phyloP scores from a whole-genome alignment of 1,284 basidiomycete species.

The Naganishia sp. region DNA sequence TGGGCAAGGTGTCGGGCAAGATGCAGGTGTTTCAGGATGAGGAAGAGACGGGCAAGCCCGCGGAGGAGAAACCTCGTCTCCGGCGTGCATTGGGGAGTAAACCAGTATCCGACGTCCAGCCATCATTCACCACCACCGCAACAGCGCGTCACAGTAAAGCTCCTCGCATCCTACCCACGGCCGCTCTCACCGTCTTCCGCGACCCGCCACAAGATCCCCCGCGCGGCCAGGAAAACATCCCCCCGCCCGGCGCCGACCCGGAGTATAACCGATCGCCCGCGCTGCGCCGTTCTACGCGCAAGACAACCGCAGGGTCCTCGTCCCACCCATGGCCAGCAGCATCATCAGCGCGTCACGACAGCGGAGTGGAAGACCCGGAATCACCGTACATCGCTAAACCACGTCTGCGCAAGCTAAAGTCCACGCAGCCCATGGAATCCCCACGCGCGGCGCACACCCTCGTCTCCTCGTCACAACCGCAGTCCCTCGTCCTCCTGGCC shows the following conservation, averaged over 20 bases:
- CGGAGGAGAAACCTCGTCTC: not conserved
- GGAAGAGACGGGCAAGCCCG: not conserved
- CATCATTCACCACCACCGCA: not conserved
- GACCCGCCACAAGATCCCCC: not conserved
- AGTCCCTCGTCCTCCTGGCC: not conserved
- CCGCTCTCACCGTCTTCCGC: not conserved
- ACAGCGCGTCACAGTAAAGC: not conserved
- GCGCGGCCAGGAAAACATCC: constrained; percentile 25
- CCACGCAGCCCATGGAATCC: not conserved
- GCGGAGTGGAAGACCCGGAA: not conserved
- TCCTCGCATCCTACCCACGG: not conserved
- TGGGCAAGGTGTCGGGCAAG: constrained; percentile 10
- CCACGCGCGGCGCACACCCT: not conserved
- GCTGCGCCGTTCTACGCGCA: not conserved
- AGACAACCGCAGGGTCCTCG: not conserved
- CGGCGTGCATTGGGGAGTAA: constrained; percentile 6
- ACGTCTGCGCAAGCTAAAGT: constrained; percentile 12
- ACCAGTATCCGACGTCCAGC: not conserved
- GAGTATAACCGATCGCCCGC: not conserved
- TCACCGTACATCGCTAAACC: constrained; percentile 18
- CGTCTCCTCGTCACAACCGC: not conserved
- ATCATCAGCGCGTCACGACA: not conserved
- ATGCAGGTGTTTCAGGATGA: constrained; percentile 14
- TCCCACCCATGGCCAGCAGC: no score
- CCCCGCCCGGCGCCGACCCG: constrained; percentile 18